Evolutionary conservation across 2,329 filamentous ascomycete genomes (phyloP), one percentile per base, ranked within the genome.

Genomic region (Pestalotiopsis sp.): DNA sequence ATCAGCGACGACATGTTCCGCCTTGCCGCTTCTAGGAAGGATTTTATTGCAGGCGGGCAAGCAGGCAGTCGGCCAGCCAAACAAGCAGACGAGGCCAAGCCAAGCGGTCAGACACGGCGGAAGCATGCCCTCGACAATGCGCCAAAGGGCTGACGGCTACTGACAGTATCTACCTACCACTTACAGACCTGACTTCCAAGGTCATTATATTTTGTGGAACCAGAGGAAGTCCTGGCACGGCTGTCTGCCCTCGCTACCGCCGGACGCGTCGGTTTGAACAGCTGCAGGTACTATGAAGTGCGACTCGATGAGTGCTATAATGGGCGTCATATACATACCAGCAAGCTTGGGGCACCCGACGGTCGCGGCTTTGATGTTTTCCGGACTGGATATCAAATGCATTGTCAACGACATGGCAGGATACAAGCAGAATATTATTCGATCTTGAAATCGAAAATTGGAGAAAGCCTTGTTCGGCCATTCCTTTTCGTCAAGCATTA

Each of bases 251-350:
- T 27, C 6, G 57, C 17, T 59, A 23, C 27, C 14, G 23, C 27
- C 6, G 14, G 20, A 27, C 27, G 57, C 23, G 57, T 25, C 13
- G 17, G 23, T n/a, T 25, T 14, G 17, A 36, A 59, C 57, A 25
- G 31, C 38, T 64, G 61, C 41, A 64, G 61, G 61, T 64, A 52
- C 61, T 64, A n/a, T 45, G 20, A 12, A 20, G 20, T 25, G 38
- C 39, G 38, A 45, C 31, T 38, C 38, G 38, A 41, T 17, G 23
- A 14, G 12, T 62, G n/a, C 59, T 62, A 62, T 62, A 62, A 20
- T 25, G 59, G 59, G 23, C 59, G 59, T 31, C 59, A 23, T 62
- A 62, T 62, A 62, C 57, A 13, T 23, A 4, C 13, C 57, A 31
- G 25, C 57, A 59, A 27, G 23, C 57, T 27, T 31, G 11, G 13